phyloP scores from a whole-genome alignment of 371 early-diverging fungal species.

The Smittium culicis region DNA sequence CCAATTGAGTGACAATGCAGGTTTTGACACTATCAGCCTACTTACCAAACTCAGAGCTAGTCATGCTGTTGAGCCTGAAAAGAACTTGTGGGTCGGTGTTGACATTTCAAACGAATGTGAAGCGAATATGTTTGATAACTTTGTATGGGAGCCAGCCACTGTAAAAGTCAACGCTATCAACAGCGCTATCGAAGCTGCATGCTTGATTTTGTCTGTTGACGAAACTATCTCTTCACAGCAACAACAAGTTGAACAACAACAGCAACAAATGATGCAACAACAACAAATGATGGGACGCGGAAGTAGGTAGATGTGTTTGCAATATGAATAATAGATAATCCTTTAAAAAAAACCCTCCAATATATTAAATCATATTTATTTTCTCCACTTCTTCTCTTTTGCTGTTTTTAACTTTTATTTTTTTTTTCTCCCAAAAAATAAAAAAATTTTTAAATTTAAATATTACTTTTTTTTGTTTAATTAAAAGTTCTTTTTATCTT shows the following conservation, averaged over 20 bases:
- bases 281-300: not conserved
- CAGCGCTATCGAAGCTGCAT: slow-evolving; percentile 94
- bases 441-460: not conserved
- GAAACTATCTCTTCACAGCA: slow-evolving; percentile 69
- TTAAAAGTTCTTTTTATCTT: no score
- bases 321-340: not conserved
- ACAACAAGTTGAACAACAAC: slow-evolving; percentile 20
- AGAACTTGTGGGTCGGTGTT: slow-evolving; percentile 82
- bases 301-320: no score
- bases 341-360: not conserved
- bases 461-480: not conserved
- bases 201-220: slow-evolving; percentile 87
- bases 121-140: slow-evolving; percentile 81
- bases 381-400: not conserved
- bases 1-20: slow-evolving; percentile 98
- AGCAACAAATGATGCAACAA: slow-evolving; percentile 7
- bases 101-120: slow-evolving; percentile 84
- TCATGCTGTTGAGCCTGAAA: slow-evolving; percentile 46
- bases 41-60: slow-evolving; percentile 93
- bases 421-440: not conserved
- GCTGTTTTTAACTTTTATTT: not conserved
- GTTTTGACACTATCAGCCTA: slow-evolving; percentile 98
- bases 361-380: not conserved
- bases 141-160: slow-evolving; percentile 98
- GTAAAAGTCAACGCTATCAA: slow-evolving; percentile 97